Conservation (phyloP, 176 grass and related monocot genomes). For the Musa itinerans region DNA sequence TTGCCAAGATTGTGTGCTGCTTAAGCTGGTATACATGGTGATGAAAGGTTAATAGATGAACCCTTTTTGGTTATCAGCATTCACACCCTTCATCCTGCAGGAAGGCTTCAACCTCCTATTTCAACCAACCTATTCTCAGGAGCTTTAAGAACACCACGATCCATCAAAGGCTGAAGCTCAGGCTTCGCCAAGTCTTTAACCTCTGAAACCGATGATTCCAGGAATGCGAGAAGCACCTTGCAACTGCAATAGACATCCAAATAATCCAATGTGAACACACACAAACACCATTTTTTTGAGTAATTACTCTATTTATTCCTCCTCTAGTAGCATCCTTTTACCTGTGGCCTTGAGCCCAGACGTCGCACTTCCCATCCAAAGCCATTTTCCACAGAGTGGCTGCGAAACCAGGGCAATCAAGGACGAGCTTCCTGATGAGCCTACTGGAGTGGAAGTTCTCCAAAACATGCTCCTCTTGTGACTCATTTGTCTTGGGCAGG, state of each 20-base stretch:
- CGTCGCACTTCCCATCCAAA: constrained; percentile 53
- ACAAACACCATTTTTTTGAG: neutral
- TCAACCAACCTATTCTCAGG: constrained; percentile 29
- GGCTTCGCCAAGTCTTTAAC: constrained; percentile 47
- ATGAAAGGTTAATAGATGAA: too few species aligned
- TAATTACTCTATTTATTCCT: neutral
- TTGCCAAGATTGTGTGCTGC: too few species aligned
- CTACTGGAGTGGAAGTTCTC: constrained; percentile 78
- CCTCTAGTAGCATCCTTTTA: constrained; percentile 12
- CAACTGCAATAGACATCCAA: constrained; percentile 33
- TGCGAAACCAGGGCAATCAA: constrained; percentile 58
- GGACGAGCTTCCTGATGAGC: constrained; percentile 55
- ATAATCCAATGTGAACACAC: neutral
- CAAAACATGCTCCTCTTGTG: constrained; percentile 56
- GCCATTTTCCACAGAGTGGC: constrained; percentile 55
- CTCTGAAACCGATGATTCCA: constrained; percentile 49
- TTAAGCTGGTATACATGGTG: too few species aligned
- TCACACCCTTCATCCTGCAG: too few species aligned
- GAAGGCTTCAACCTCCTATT: constrained; percentile 17
- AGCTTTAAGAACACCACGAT: constrained; percentile 46
- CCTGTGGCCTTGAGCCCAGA: constrained; percentile 79
- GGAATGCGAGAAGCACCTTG: constrained; percentile 69
- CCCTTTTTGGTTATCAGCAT: too few species aligned
- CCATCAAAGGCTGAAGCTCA: constrained; percentile 57
- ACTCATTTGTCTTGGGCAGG: constrained; percentile 42